These are phyloP conservation scores for Lichtheimia corymbifera DNA, from an alignment of 371 early-diverging fungal genomes.

Conservation along the genomic window DNA sequence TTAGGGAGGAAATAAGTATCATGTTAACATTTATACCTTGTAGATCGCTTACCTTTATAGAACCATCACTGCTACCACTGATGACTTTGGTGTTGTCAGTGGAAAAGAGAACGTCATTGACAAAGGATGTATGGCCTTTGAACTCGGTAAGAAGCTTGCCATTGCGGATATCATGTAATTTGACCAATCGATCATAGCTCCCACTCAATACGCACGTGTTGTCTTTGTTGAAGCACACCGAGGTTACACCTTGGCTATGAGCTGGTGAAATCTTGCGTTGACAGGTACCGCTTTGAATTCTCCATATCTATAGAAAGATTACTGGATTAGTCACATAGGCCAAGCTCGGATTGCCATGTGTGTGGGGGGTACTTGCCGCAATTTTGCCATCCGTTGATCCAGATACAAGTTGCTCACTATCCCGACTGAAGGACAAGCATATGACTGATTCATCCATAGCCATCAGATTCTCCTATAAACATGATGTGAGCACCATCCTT, in stretches of 20 bases:
- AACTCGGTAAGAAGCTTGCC: conserved; percentile 89
- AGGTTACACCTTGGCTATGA: conserved; percentile 84
- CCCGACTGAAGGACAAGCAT: conserved; percentile 71
- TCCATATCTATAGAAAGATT: conserved; percentile 63
- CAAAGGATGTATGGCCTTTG: conserved; percentile 86
- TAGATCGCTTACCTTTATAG: conserved; percentile 63
- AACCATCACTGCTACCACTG: conserved; percentile 87
- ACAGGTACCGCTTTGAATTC: conserved; percentile 74
- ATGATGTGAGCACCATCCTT: too few relatives aligned
- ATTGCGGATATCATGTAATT: conserved; percentile 87
- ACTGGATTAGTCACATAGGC: neutral
- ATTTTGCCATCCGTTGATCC: conserved; percentile 88
- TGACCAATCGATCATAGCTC: conserved; percentile 78
- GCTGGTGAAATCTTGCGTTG: conserved; percentile 76
- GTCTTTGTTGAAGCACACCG: conserved; percentile 74
- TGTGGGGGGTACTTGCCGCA: conserved; percentile 43
- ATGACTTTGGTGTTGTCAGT: conserved; percentile 67
- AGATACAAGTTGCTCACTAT: conserved; percentile 80
- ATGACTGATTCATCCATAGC: conserved; percentile 88
- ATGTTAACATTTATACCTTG: neutral
- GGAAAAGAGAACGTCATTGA: conserved; percentile 77
- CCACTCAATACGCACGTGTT: conserved; percentile 75
- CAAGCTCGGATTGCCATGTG: neutral
- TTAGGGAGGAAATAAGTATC: neutral
- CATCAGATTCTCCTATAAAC: conserved; percentile 87